A percentile compares a stretch with the other conserved stretches of the same genome.
phyloP scores from a whole-genome alignment of 2,329 filamentous ascomycete genomes.

The Fusarium falciforme region DNA sequence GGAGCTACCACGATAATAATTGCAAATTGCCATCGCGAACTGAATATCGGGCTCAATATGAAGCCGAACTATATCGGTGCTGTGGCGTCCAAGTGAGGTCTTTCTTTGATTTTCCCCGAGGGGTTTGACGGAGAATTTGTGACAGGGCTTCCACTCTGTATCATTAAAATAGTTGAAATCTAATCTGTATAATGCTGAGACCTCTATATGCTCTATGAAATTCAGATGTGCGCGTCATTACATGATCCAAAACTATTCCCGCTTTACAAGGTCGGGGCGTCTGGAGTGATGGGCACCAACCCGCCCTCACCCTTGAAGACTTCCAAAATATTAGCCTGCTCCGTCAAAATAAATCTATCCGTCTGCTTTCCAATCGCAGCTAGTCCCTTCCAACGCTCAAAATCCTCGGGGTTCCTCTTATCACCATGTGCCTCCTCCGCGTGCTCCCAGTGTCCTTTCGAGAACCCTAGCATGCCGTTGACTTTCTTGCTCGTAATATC shows the following conservation, averaged over 20 bases:
- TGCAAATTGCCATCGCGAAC: not conserved
- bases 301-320: conserved; percentile 61
- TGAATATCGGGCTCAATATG: not conserved
- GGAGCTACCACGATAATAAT: not conserved
- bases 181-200: not conserved
- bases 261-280: conserved; percentile 25
- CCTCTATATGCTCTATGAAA: not conserved
- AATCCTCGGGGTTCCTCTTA: conserved; percentile 62
- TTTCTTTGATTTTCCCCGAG: too few relatives aligned
- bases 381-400: conserved; percentile 63
- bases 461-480: conserved; percentile 65
- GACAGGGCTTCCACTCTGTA: too few relatives aligned
- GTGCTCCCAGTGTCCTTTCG: conserved; percentile 66
- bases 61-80: not conserved
- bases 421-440: conserved; percentile 64
- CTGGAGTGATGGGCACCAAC: conserved; percentile 56
- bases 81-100: not conserved
- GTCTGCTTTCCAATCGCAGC: conserved; percentile 61
- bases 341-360: conserved; percentile 62
- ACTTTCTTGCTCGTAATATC: conserved; percentile 62
- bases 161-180: not conserved
- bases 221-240: not conserved
- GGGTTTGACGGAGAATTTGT: too few relatives aligned
- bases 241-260: not conserved
- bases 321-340: conserved; percentile 64